A percentile compares a stretch with the other conserved stretches of the same genome.
Conservation (phyloP, 305 asterid species). For the Rubia tinctorum region DNA sequence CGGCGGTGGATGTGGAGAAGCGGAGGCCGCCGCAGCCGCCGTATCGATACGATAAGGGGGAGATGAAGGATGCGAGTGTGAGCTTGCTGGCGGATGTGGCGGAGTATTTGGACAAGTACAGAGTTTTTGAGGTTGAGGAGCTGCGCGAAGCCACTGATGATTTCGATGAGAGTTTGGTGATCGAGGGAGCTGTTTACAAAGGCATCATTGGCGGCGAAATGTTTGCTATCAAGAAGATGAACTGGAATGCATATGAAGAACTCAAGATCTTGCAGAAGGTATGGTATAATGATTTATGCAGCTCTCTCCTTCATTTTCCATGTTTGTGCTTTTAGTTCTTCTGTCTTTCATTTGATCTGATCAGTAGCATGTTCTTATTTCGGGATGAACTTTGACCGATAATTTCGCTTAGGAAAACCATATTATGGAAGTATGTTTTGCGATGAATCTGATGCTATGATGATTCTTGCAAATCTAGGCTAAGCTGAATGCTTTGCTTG, state of each 20-base stretch:
- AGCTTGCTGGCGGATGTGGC: conserved; percentile 84
- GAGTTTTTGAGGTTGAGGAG: conserved; percentile 61
- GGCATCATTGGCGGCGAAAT: conserved; percentile 59
- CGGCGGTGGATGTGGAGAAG: conserved; percentile 36
- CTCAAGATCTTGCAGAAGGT: conserved; percentile 97
- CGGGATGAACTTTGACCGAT: not conserved
- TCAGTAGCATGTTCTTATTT: not conserved
- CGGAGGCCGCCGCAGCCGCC: conserved; percentile 1
- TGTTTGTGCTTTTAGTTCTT: not conserved
- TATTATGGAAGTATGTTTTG: not conserved
- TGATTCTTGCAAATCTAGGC: not conserved
- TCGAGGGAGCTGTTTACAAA: conserved; percentile 85
- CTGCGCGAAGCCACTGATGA: conserved; percentile 68
- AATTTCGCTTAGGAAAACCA: not conserved
- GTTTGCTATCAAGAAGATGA: conserved; percentile 91
- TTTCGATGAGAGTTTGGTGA: conserved; percentile 53
- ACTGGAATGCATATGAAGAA: conserved; percentile 96
- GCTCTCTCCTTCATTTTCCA: not conserved
- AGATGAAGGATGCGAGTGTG: conserved; percentile 48
- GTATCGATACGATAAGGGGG: conserved; percentile 17
- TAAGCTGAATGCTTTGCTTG: not conserved
- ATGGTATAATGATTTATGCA: not conserved
- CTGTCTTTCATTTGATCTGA: not conserved
- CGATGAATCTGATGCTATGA: not conserved
- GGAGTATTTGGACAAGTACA: conserved; percentile 87